Base-by-base conservation (phyloP, 768 basidiomycete species). In the Termitomyces sp. region DNA sequence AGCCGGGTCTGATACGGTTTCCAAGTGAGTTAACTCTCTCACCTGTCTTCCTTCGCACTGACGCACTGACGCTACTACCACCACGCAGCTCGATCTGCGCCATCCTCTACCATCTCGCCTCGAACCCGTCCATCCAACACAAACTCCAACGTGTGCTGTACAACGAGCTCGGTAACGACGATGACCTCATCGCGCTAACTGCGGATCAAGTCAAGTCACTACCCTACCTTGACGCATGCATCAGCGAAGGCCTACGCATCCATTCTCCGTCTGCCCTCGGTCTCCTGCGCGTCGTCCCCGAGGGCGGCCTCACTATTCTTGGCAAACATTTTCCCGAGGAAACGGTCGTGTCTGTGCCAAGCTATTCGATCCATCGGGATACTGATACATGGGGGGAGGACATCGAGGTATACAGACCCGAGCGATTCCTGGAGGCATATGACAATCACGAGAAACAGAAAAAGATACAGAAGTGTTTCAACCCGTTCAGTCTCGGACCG, bases 1-100 rank as follows among this genome's bases (percentile, higher is more conserved):
- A 60, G 91, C 91, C 5, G 93, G 93, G 1, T 89, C 87, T 3
- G 94, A 97, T 65, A 97, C 94, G 1, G 95, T 94, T 0, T 94
- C 93, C 46, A 97, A 96, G 90, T 91, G 62, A 57, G 85, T 66
- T 23, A 6, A 2, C 21, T 42, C 9, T 19, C 23, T 19, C 30
- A 5, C 8, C 31, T 37, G 23, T 33, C 4, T 10, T 26, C 45
- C 9, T 23, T 3, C 31, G 7, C n/a, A 23, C 21, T 41, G 8
- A 53, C 21, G 3, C 33, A 33, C 9, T 10, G 23, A 23, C 23
- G 23, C 23, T 23, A 23, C 23, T 23, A 23, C 23, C 23, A 23
- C 1, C 23, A 23, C 38, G 43, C 57, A 93, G 91, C 74, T 94
- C 92, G 15, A 89, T 89, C 5, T 94, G 91, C 63, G 93, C 92